These are phyloP conservation scores for Rhododendron vialii DNA, from an alignment of 148 eudicot genomes.

Conservation along the genomic window DNA sequence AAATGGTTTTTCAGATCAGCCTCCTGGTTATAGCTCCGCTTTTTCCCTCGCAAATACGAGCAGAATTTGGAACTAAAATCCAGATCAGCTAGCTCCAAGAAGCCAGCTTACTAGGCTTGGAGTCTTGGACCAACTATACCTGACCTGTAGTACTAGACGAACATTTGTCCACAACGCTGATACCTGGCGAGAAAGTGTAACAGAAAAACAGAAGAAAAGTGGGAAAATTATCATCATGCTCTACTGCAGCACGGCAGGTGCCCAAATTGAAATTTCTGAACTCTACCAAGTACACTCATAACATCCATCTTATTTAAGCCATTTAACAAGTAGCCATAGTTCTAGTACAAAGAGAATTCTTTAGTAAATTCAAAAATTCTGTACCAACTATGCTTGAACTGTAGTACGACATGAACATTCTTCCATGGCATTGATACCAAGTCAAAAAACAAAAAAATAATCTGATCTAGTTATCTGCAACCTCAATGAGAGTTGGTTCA, in stretches of 20 bases:
- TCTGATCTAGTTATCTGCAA: slow-evolving; percentile 40
- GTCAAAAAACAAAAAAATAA: not conserved
- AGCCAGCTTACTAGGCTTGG: too few species aligned
- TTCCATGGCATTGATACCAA: not conserved
- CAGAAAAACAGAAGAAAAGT: not conserved
- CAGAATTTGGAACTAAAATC: too few species aligned
- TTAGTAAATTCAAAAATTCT: not conserved
- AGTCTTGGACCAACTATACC: too few species aligned
- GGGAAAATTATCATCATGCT: too few species aligned
- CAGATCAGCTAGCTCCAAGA: too few species aligned
- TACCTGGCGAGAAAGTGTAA: too few species aligned
- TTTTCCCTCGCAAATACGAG: too few species aligned
- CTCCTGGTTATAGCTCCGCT: too few species aligned
- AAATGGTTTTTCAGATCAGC: too few species aligned
- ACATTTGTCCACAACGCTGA: too few species aligned
- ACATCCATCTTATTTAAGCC: not conserved
- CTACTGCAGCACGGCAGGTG: not conserved
- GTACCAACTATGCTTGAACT: not conserved
- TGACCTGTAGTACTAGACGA: too few species aligned
- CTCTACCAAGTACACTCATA: not conserved
- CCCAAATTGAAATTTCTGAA: too few species aligned
- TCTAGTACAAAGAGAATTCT: not conserved
- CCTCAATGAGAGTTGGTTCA: slow-evolving; percentile 82
- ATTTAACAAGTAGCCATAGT: not conserved
- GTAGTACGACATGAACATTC: not conserved